Evolutionary conservation across 2,329 filamentous ascomycete genomes (phyloP).

Genomic region (Diaporthe capsici): DNA sequence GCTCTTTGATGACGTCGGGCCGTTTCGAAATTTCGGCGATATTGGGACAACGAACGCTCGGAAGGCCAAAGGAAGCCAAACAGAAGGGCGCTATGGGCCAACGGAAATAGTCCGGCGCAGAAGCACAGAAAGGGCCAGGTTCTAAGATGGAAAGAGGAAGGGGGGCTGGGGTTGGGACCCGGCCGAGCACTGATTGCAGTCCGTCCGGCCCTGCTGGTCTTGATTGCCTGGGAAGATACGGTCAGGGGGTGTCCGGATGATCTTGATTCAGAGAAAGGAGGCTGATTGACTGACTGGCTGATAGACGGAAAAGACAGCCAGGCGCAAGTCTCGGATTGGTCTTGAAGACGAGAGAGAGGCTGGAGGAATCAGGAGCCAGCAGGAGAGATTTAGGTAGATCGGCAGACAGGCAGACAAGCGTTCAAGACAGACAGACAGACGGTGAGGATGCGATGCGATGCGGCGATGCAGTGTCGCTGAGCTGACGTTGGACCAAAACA

Average conservation of each 20-base stretch:
- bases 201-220: slow-evolving; percentile 20
- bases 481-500: slow-evolving; percentile 16
- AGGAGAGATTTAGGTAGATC: not conserved
- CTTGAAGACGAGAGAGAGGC: not conserved
- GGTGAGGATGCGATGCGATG: not conserved
- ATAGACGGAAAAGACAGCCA: not conserved
- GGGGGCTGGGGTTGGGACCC: slow-evolving; percentile 6
- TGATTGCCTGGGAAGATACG: slow-evolving; percentile 13
- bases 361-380: not conserved
- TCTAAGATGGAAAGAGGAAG: slow-evolving; percentile 25
- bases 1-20: slow-evolving; percentile 34
- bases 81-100: slow-evolving; percentile 16
- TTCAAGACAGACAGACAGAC: not conserved
- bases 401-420: not conserved
- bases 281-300: not conserved
- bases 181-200: slow-evolving; percentile 29
- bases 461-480: not conserved
- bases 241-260: slow-evolving; percentile 13
- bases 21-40: slow-evolving; percentile 36
- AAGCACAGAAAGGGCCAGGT: slow-evolving; percentile 6
- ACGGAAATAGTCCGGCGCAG: slow-evolving; percentile 30
- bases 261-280: slow-evolving; percentile 34
- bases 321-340: not conserved
- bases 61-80: slow-evolving; percentile 5
- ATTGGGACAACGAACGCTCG: slow-evolving; percentile 1